Evolutionary conservation across 83 land plant species (phyloP).

Genomic region (Isoetes engelmannii): DNA sequence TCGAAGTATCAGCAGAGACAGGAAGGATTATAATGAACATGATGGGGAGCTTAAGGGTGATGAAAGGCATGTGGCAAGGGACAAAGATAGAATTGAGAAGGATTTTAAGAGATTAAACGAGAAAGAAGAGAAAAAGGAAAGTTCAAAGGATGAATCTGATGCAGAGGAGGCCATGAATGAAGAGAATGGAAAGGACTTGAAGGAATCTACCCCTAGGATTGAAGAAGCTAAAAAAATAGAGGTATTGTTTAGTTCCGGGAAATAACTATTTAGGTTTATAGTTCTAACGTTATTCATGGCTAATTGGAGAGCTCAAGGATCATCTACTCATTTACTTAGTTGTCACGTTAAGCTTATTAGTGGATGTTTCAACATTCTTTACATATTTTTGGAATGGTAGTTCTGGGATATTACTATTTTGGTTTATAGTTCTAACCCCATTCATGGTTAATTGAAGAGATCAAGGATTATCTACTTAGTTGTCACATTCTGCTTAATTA

Average conservation of each 20-base stretch:
- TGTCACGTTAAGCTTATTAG: neutral
- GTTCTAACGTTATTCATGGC: no score
- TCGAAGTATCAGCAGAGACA: conserved; percentile 21
- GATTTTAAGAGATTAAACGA: conserved; percentile 4
- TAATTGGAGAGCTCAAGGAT: no score
- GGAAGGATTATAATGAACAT: conserved; percentile 13
- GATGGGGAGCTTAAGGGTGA: conserved; percentile 14
- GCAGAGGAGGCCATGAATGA: conserved; percentile 1
- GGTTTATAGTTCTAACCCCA: no score
- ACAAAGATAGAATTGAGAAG: conserved; percentile 13
- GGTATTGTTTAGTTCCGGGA: no score
- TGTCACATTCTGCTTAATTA: neutral
- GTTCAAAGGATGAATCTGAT: neutral
- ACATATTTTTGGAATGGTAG: neutral
- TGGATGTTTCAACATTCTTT: neutral
- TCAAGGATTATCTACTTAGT: neutral
- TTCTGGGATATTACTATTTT: no score
- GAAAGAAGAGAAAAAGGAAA: neutral
- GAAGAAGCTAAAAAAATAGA: no score
- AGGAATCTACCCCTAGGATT: neutral
- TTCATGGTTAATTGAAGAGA: no score
- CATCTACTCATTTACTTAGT: neutral
- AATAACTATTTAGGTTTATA: no score
- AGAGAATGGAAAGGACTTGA: conserved; percentile 13
- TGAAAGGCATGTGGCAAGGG: conserved; percentile 13